A percentile compares a stretch with the other conserved stretches of the same genome.
These are phyloP conservation scores for Trebouxia gelatinosa DNA, from an alignment of 163 green algal genomes.

Conservation along the genomic window DNA sequence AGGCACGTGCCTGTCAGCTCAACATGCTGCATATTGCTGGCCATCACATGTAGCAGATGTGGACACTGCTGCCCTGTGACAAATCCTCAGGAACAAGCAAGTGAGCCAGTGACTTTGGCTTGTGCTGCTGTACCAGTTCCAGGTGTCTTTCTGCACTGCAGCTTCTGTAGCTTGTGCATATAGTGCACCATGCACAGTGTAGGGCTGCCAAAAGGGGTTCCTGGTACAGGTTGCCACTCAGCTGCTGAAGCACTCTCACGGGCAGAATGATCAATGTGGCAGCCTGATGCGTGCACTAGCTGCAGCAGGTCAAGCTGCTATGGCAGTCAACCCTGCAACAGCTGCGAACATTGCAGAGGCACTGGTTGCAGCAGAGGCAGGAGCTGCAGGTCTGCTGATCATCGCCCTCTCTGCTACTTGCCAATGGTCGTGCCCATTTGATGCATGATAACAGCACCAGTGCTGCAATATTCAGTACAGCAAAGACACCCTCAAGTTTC, in stretches of 20 bases:
- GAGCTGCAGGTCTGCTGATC: slow-evolving; percentile 20
- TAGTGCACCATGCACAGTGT: neutral
- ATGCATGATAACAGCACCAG: too few relatives aligned
- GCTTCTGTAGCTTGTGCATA: neutral
- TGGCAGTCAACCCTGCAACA: slow-evolving; percentile 23
- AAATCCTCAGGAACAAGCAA: too few relatives aligned
- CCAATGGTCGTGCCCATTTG: too few relatives aligned
- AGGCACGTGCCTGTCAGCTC: slow-evolving; percentile 5
- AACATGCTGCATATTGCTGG: neutral
- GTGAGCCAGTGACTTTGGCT: too few relatives aligned
- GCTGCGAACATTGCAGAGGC: slow-evolving; percentile 21
- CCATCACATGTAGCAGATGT: neutral
- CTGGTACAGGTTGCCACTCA: slow-evolving; percentile 9
- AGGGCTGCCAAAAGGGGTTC: neutral
- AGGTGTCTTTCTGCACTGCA: neutral
- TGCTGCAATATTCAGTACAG: too few relatives aligned
- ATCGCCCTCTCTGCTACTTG: too few relatives aligned
- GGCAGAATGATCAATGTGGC: neutral
- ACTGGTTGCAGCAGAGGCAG: slow-evolving; percentile 14
- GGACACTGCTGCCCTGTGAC: neutral
- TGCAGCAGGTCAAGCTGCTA: slow-evolving; percentile 28
- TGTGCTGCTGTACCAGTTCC: neutral
- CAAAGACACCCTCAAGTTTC: too few relatives aligned
- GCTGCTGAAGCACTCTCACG: slow-evolving; percentile 22
- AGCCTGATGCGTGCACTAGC: slow-evolving; percentile 13